phyloP scores from a whole-genome alignment of 805 yeast species.

The Wickerhamomyces ciferrii region DNA sequence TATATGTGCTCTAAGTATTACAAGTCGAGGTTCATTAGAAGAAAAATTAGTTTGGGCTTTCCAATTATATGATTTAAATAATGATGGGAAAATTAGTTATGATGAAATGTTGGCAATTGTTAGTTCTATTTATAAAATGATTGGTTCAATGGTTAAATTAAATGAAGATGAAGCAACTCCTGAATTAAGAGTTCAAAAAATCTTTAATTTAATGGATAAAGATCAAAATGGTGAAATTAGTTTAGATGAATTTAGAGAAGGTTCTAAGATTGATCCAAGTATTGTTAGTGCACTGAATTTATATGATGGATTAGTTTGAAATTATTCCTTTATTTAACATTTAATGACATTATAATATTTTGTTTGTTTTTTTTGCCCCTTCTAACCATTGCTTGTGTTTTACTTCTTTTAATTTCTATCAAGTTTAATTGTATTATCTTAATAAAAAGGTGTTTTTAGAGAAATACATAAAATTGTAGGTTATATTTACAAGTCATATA shows the following conservation, averaged over 20 bases:
- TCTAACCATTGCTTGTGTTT: background rate
- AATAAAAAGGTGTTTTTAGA: background rate
- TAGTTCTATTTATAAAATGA: constrained; percentile 86
- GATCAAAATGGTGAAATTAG: constrained; percentile 64
- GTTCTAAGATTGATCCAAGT: constrained; percentile 73
- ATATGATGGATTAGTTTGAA: constrained; percentile 74
- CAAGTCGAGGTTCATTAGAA: constrained; percentile 78
- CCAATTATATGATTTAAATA: constrained; percentile 77
- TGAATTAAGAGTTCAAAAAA: constrained; percentile 76
- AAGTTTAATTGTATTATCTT: background rate
- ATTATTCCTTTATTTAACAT: no score
- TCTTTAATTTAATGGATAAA: constrained; percentile 70
- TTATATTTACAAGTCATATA: background rate
- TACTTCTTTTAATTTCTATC: background rate
- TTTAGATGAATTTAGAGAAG: constrained; percentile 80
- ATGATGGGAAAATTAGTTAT: constrained; percentile 70
- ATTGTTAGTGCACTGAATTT: constrained; percentile 72
- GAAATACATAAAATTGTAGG: no score
- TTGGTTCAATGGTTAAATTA: constrained; percentile 87
- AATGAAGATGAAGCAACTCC: constrained; percentile 92
- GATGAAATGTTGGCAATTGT: constrained; percentile 79
- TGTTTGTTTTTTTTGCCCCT: background rate
- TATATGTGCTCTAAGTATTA: constrained; percentile 78
- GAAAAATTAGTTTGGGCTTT: constrained; percentile 91
- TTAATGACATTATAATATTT: no score